Evolutionary conservation across 1,139 yeast species (phyloP), one percentile per base, ranked within the genome.

Genomic region (Saccharomyces pastorianus): DNA sequence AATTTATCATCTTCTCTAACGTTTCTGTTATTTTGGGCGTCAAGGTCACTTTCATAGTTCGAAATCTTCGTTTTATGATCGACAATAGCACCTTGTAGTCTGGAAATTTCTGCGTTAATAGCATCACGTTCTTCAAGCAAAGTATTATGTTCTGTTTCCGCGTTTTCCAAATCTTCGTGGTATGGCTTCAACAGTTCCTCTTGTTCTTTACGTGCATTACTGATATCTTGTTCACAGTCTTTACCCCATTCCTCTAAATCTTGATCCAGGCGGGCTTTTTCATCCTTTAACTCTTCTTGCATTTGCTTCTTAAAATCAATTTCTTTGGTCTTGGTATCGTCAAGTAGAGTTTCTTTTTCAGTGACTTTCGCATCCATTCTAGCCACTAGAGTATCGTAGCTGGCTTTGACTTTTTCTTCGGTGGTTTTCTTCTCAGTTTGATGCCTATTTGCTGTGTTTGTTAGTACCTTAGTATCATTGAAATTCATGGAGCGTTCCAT

Each of bases 211-310:
- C 60, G 61, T 3, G 66, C 65, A 53, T 54, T 59, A 17, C 59
- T 62, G 32, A 69, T 60, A 52, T 70, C 73, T 51, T 68, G 68
- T 54, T 69, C 72, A 56, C 74, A 73, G 56, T 71, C 72, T 50
- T 67, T 63, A 52, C 66, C 57, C 58, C 67, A 63, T 46, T 55
- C 66, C 3, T 60, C 65, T 7, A 66, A 58, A 52, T 71, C 73
- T 51, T 69, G 54, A 26, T 61, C 61, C 17, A 58, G 55, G 20
- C 58, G 52, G 25, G 60, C 56, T 41, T 60, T 54, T 46, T 61
- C 60, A 38, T 54, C 53, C 29, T 58, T 58, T 13, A 62, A 49
- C 34, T 59, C 61, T 58, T 59, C 55, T 28, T 50, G 55, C 59
- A 58, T 56, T 49, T 64, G 71, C 50, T 61, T 67, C 46, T 59